phyloP scores from a whole-genome alignment of 1,284 basidiomycete species.

The Laetiporus sulphureus region DNA sequence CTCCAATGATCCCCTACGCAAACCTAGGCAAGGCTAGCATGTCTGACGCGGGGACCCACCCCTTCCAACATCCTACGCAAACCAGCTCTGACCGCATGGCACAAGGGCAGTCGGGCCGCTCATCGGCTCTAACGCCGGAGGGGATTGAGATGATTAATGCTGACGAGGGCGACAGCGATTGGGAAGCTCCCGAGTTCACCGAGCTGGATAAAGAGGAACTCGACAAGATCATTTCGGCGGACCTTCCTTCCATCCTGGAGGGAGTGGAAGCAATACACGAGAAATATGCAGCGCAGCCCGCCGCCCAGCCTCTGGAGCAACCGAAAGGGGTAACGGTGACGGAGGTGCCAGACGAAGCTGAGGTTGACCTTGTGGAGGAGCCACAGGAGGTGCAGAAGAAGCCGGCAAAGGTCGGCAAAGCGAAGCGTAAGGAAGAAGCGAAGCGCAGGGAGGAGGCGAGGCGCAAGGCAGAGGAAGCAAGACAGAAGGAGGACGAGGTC shows the following conservation, averaged over 20 bases:
- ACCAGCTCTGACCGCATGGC: too few species aligned
- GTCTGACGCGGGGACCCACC: too few species aligned
- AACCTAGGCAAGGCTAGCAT: too few species aligned
- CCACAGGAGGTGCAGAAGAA: background rate
- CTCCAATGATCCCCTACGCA: too few species aligned
- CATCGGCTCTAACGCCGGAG: slow-evolving; percentile 4
- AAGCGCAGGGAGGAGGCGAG: slow-evolving; percentile 2
- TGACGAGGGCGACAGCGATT: slow-evolving; percentile 8
- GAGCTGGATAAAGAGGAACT: too few species aligned
- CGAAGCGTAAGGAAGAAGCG: background rate
- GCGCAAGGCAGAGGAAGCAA: background rate
- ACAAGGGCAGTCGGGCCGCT: too few species aligned
- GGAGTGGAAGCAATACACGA: background rate
- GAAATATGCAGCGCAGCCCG: background rate
- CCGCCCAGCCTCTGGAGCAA: too few species aligned
- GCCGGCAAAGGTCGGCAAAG: background rate
- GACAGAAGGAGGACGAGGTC: background rate
- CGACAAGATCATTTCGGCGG: too few species aligned
- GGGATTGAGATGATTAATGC: slow-evolving; percentile 5
- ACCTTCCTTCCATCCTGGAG: too few species aligned
- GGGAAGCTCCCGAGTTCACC: too few species aligned
- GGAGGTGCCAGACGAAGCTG: slow-evolving; percentile 2
- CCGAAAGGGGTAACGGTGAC: background rate
- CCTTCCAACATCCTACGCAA: too few species aligned
- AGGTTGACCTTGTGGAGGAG: background rate